Conservation (phyloP, 768 basidiomycete genomes). For the Gymnopilus junonius region DNA sequence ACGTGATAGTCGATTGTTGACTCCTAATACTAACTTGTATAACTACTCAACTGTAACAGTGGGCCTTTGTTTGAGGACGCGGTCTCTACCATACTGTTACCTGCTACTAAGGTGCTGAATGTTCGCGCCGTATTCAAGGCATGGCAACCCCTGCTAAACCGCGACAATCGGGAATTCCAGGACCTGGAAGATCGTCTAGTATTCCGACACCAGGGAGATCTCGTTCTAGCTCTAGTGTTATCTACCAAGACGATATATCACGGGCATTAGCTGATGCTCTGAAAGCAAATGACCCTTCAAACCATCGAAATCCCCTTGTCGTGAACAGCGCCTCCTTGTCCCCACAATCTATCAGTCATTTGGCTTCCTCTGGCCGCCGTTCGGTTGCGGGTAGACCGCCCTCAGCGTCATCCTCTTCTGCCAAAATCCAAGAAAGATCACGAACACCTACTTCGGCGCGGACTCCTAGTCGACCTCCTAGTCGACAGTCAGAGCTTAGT, state of each 20-base stretch:
- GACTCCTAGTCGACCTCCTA: constrained; percentile 54
- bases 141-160: constrained; percentile 48
- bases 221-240: constrained; percentile 67
- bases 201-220: constrained; percentile 77
- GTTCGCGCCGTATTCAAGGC: constrained; percentile 3
- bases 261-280: constrained; percentile 82
- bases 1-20: too few relatives aligned
- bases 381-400: constrained; percentile 51
- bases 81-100: too few relatives aligned
- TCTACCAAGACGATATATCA: constrained; percentile 62
- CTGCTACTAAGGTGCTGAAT: not conserved
- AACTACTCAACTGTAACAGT: too few relatives aligned
- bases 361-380: constrained; percentile 48
- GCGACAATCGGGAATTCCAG: constrained; percentile 47
- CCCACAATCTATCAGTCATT: constrained; percentile 45
- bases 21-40: too few relatives aligned
- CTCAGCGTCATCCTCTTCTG: constrained; percentile 62
- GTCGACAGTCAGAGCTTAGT: constrained; percentile 67
- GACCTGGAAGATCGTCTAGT: constrained; percentile 42
- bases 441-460: constrained; percentile 55
- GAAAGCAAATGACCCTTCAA: constrained; percentile 78
- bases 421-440: constrained; percentile 41
- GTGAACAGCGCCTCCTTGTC: constrained; percentile 48
- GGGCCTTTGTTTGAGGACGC: too few relatives aligned
- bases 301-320: constrained; percentile 56